Evolutionary conservation across 257 asterid genomes (phyloP).

Genomic region (Lantana camara): DNA sequence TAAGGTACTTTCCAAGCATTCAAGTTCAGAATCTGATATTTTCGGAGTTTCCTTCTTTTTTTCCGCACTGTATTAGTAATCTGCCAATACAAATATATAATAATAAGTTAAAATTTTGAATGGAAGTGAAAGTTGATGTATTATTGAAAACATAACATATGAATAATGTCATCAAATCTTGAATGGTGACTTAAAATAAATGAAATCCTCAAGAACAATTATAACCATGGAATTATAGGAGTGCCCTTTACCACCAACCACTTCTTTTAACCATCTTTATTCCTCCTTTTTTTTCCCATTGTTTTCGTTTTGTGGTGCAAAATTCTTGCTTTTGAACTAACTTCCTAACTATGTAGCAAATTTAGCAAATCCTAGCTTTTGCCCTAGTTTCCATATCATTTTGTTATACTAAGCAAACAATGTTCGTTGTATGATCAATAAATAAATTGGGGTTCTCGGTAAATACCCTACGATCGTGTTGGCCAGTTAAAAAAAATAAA

Average conservation of each 20-base stretch:
- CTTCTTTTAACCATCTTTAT: slow-evolving; percentile 20
- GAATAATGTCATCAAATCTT: background rate
- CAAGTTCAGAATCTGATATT: too few relatives aligned
- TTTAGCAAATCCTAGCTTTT: slow-evolving; percentile 17
- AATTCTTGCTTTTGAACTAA: slow-evolving; percentile 32
- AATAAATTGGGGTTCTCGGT: too few relatives aligned
- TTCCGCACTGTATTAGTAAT: too few relatives aligned
- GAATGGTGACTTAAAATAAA: background rate
- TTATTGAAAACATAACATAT: background rate
- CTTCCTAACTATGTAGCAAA: slow-evolving; percentile 12
- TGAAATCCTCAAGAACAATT: background rate
- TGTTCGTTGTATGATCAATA: too few relatives aligned
- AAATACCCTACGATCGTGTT: too few relatives aligned
- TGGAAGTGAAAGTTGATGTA: background rate
- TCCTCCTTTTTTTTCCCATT: slow-evolving; percentile 11
- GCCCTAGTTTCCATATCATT: too few relatives aligned
- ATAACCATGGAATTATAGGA: slow-evolving; percentile 7
- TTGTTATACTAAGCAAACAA: too few relatives aligned
- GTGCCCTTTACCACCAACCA: slow-evolving; percentile 21
- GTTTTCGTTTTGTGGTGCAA: slow-evolving; percentile 32
- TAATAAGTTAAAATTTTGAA: too few relatives aligned
- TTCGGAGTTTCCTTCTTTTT: too few relatives aligned
- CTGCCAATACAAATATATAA: too few relatives aligned
- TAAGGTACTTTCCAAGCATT: too few relatives aligned
- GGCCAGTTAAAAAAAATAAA: too few relatives aligned